Evolutionary conservation across 2,329 filamentous ascomycete genomes (phyloP), one percentile per base, ranked within the genome.

Genomic region (Domatiomyces globalis): DNA sequence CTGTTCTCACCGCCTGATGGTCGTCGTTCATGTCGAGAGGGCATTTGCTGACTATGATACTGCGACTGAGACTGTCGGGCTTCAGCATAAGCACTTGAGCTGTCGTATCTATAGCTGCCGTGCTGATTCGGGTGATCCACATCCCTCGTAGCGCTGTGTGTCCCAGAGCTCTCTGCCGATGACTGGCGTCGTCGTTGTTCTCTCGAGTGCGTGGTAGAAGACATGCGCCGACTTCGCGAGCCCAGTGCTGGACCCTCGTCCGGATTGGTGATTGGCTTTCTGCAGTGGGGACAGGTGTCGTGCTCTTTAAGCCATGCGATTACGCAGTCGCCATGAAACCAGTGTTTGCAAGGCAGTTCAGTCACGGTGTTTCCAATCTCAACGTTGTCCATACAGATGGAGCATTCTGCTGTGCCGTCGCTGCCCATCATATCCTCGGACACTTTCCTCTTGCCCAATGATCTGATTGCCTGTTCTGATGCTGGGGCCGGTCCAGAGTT

Each of bases 381-480:
- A 55, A 94, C 83, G 25, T 85, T 79, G 51, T 95, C 88, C 72
- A 96, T 94, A 68, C 92, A 98, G 53, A 98, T 95, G 36, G 86
- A 89, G 66, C 92, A 98, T 63, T 95, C 89, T 1, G 77, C 79
- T 49, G 72, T 76, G 43, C 81, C 83, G 52, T 84, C 85, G 4
- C 71, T 68, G 5, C 76, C 77, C 50, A 94, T 72, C 77, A 94
- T 83, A 43, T 82, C 76, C 52, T 77, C 71, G 48, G 86, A 79
- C 1, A 92, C 72, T 44, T 78, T 78, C 58, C 82, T 84, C 60
- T 83, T 84, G 7, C 86, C 79, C 4, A 98, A 71, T 2, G 78
- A 75, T 22, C 77, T 75, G 50, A 98, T 89, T 0, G 86, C 85
- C 45, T 77, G 76, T 54, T 82, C 76, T 0, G 87, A 76, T 7